phyloP scores from a whole-genome alignment of 495 filamentous ascomycete genomes.

The Hyaloscypha variabilis region DNA sequence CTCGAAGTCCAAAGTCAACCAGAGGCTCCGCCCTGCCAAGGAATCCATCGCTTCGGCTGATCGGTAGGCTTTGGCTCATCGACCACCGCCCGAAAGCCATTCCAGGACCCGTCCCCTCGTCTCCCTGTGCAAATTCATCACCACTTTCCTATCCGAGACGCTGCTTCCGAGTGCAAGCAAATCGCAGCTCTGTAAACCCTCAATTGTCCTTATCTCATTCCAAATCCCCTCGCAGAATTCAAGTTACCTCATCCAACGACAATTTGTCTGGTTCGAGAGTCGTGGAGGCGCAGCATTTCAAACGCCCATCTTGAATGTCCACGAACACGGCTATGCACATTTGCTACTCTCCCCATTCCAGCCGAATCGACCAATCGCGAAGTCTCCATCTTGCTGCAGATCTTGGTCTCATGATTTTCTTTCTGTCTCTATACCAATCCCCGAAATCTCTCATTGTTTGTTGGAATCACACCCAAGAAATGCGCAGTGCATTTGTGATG shows the following conservation, averaged over 20 bases:
- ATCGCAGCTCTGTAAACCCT: neutral
- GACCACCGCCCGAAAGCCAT: neutral
- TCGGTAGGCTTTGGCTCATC: neutral
- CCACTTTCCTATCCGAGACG: neutral
- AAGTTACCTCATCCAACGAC: neutral
- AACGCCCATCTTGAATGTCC: neutral
- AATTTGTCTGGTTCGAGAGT: neutral
- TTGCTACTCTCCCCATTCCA: neutral
- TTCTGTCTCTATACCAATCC: neutral
- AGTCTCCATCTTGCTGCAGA: neutral
- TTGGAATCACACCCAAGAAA: neutral
- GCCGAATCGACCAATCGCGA: neutral
- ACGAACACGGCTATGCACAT: neutral
- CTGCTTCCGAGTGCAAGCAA: neutral
- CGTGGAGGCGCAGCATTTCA: conserved; percentile 3
- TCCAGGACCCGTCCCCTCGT: neutral
- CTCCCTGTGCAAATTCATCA: neutral
- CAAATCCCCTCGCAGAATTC: neutral
- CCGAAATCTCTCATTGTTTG: neutral
- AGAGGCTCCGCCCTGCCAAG: neutral
- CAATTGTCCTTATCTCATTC: neutral
- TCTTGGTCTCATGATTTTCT: conserved; percentile 6
- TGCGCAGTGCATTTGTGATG: neutral
- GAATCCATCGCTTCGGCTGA: neutral
- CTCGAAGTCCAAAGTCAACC: neutral